phyloP scores from a whole-genome alignment of 2,329 filamentous ascomycete species.

The Reticulascus tulasneorum region DNA sequence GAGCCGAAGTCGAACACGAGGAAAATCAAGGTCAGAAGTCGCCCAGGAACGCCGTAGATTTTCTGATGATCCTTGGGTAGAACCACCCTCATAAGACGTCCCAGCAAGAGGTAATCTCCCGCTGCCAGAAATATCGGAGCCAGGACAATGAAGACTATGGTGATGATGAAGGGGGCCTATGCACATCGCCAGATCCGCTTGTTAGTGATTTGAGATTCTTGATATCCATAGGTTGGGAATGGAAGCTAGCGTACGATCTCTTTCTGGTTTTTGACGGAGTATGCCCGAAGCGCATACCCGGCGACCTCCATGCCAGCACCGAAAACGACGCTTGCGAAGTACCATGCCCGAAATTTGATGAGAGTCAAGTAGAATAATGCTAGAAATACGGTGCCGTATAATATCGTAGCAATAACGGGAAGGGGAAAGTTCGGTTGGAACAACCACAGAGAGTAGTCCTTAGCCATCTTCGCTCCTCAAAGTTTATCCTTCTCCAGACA shows the following conservation, averaged over 20 bases:
- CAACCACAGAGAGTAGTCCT: too few relatives aligned
- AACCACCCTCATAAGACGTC: conserved; percentile 36
- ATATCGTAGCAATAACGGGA: conserved; percentile 34
- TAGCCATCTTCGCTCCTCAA: too few relatives aligned
- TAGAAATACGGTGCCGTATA: conserved; percentile 34
- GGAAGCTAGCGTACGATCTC: conserved; percentile 21
- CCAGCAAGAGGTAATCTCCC: conserved; percentile 47
- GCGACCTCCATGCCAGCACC: conserved; percentile 37
- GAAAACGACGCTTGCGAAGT: conserved; percentile 38
- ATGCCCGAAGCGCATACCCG: conserved; percentile 34
- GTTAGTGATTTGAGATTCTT: too few relatives aligned
- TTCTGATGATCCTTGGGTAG: conserved; percentile 27
- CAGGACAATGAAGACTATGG: conserved; percentile 38
- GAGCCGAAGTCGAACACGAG: conserved; percentile 40
- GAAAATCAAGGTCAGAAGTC: conserved; percentile 40
- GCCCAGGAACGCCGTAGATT: conserved; percentile 31
- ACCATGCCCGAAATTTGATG: conserved; percentile 35
- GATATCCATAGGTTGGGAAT: too few relatives aligned
- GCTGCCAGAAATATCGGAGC: conserved; percentile 46
- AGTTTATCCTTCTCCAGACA: too few relatives aligned
- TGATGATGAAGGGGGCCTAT: too few relatives aligned
- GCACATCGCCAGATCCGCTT: too few relatives aligned
- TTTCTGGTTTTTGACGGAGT: conserved; percentile 29
- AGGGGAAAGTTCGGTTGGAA: conserved; percentile 41
- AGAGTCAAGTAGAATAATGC: conserved; percentile 36